phyloP scores from a whole-genome alignment of 2,329 filamentous ascomycete genomes.

The Trichophyton verrucosum region DNA sequence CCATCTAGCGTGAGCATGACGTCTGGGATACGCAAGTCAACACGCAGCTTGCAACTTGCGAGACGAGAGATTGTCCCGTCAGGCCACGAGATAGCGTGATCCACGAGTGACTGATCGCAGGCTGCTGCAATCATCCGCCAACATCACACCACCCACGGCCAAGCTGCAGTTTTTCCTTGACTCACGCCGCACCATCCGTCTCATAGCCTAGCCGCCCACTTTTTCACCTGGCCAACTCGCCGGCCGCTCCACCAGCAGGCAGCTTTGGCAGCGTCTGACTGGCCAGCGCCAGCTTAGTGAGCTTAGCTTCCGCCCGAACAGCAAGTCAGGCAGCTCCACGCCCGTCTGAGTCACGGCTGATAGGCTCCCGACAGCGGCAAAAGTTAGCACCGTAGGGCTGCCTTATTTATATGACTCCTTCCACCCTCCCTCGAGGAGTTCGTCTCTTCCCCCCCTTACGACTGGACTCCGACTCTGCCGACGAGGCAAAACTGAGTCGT shows the following conservation, averaged over 20 bases:
- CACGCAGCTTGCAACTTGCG: no score
- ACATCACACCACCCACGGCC: not conserved
- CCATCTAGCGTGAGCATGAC: no score
- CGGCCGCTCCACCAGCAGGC: no score
- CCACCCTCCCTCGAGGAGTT: not conserved
- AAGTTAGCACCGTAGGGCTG: no score
- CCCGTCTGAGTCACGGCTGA: no score
- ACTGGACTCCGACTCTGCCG: not conserved
- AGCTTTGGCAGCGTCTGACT: no score
- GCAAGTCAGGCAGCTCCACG: no score
- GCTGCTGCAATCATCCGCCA: not conserved
- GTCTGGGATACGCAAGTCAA: no score
- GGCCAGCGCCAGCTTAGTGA: no score
- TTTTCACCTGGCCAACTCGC: not conserved
- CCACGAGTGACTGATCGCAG: not conserved
- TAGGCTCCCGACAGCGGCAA: no score
- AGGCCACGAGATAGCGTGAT: not conserved
- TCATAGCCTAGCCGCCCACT: not conserved
- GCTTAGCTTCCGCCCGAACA: no score
- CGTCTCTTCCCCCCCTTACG: not conserved
- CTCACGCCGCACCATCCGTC: not conserved
- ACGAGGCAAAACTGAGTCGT: not conserved
- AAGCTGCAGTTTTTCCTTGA: not conserved
- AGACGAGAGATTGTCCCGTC: not conserved
- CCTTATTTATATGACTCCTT: not conserved